Base-by-base conservation (phyloP, 257 asterid species). In the Petrea volubilis region DNA sequence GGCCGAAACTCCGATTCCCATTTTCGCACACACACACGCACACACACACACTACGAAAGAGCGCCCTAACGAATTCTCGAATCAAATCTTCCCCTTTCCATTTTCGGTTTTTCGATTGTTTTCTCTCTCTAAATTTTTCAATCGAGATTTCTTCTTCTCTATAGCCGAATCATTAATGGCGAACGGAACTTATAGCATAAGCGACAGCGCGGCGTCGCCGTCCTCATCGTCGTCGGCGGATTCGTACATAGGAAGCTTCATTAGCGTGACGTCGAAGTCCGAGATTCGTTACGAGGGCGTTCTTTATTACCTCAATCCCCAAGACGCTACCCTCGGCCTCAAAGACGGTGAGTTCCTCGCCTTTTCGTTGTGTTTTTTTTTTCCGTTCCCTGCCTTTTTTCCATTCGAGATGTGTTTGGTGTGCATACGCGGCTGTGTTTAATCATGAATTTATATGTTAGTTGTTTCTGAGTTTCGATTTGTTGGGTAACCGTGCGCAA, bases 201-300 rank as follows among this genome's bases (percentile, higher is more conserved):
- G 55, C 78, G 29, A 67, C 68, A 70, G 73, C 61, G 27, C 78
- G 80, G 3, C 82, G 74, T 7, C 85, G 60, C 55, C 87, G 9
- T 34, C 86, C 31, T 27, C 81, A 13, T 77, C 93, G 51, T 44
- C 84, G 75, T 44, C 85, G 63, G 87, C 77, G 76, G 94, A 89
- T 76, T 81, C 91, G 15, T 91, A 87, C 85, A 83, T 89, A 80
- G 97, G 95, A 72, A 82, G 96, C 71, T 78, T 78, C 76, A 79
- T 89, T 8, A 89, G 90, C 88, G 84, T 91, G 56, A 81, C 76
- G 31, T 89, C 96, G 2, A 89, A 87, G 87, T 80, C 72, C 65
- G 96, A 89, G 85, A 85, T 91, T 80, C 97, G 97, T 52, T 89
- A 89, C 70, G 96, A 91, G 75, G 96, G 96, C 51, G 63, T 84